A percentile compares a stretch with the other conserved stretches of the same genome.
Evolutionary conservation across 164 flowering plant species (phyloP).

Genomic region (Nelumbo lutea): DNA sequence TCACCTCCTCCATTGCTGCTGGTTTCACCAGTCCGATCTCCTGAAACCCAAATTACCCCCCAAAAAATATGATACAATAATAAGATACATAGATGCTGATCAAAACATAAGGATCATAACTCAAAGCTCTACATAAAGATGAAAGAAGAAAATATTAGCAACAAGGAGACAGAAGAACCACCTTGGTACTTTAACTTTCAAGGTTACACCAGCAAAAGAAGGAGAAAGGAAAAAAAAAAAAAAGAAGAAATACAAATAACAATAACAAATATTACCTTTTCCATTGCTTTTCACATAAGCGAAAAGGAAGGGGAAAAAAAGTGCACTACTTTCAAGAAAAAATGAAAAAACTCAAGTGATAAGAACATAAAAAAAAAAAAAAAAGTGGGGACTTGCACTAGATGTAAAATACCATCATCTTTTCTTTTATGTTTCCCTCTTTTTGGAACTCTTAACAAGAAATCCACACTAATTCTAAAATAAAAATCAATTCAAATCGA

Average conservation of each 20-base stretch:
- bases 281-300: slow-evolving; percentile 2
- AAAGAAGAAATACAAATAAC: background rate
- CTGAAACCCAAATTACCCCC: slow-evolving; percentile 12
- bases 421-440: too few species aligned
- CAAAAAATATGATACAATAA: background rate
- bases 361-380: slow-evolving; percentile 11
- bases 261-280: background rate
- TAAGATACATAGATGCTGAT: background rate
- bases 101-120: too few species aligned
- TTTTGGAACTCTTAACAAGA: background rate
- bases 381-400: slow-evolving; percentile 15
- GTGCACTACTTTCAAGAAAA: slow-evolving; percentile 18
- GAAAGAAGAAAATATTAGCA: background rate
- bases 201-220: background rate
- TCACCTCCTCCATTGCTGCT: slow-evolving; percentile 19
- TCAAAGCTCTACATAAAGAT: too few species aligned
- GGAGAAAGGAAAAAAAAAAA: background rate
- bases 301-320: slow-evolving; percentile 13
- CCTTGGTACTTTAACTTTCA: background rate
- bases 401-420: slow-evolving; percentile 9
- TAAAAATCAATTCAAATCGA: background rate
- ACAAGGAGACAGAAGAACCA: slow-evolving; percentile 20
- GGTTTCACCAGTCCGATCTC: slow-evolving; percentile 36
- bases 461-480: background rate
- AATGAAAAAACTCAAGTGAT: slow-evolving; percentile 17